Base-by-base conservation (phyloP, 768 basidiomycete species). In the Trametes gibbosa region DNA sequence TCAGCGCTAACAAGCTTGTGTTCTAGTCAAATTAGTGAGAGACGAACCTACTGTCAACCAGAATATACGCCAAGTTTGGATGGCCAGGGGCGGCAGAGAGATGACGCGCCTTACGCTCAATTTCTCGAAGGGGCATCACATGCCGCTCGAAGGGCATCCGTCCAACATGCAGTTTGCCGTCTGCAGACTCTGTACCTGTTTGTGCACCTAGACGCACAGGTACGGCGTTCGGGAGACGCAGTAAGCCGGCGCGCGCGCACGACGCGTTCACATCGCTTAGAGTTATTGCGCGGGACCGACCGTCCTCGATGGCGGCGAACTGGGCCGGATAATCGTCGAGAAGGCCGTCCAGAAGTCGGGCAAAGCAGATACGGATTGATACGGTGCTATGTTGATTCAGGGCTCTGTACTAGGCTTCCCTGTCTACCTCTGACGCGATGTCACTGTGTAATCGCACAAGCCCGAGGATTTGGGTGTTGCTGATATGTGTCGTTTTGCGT, bases 181-280 rank as follows among this genome's bases (percentile, higher is more conserved):
- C 19, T 50, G 32, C 48, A 35, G n/a, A n/a, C n/a, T n/a, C n/a
- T n/a, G 32, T 35, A 13, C 32, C 34, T 50, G 32, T 3, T 21
- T 7, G 48, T 34, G 46, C 25, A 5, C 46, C 3, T 29, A 16
- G 27, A 14, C 24, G 10, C 17, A 34, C 14, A 27, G 24, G 17
- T 32, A 29, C 42, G 52, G 52, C 53, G n/a, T 13, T 37, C 53
- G 53, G 53, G 23, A 46, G 13, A 32, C 32, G n/a, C 8, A 14
- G 24, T 17, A 24, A 16, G 16, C 54, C 45, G 54, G 19, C 25
- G 37, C 16, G 10, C 5, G 25, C 25, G 45, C 23, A 21, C 47
- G 48, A 49, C 10, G 19, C 24, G n/a, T 50, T 56, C 55, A 41
- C 55, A 56, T 56, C 48, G 47, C 47, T 32, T 29, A 39, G 4